These are phyloP conservation scores for Arthroderma uncinatum DNA, from an alignment of 2,329 filamentous ascomycete genomes.

Conservation along the genomic window DNA sequence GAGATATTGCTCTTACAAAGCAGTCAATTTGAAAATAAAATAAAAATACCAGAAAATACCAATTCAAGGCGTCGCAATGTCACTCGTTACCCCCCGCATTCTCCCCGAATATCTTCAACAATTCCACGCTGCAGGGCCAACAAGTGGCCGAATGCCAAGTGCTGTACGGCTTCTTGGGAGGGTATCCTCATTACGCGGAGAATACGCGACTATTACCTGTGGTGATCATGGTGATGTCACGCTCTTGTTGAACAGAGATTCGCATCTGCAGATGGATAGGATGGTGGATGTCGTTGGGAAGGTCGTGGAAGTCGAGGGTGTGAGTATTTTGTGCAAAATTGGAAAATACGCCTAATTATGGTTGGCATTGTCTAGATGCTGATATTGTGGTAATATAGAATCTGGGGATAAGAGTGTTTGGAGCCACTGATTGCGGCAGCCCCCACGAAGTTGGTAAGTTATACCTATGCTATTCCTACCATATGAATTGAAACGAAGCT, in stretches of 20 bases:
- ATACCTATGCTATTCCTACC: neutral
- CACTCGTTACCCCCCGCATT: constrained; percentile 68
- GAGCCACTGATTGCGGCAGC: constrained; percentile 34
- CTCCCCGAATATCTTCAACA: constrained; percentile 66
- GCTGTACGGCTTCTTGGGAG: constrained; percentile 80
- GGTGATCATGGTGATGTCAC: constrained; percentile 58
- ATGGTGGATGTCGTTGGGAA: constrained; percentile 39
- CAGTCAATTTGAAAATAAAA: neutral
- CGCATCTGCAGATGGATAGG: constrained; percentile 35
- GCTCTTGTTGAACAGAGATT: constrained; percentile 55
- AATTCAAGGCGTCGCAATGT: constrained; percentile 45
- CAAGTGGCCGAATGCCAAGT: constrained; percentile 34
- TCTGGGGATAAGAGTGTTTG: constrained; percentile 32
- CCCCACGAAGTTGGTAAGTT: constrained; percentile 30
- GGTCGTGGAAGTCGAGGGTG: constrained; percentile 33
- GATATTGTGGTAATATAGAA: constrained; percentile 19
- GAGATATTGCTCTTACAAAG: neutral
- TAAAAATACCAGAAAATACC: neutral
- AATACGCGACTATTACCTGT: constrained; percentile 68
- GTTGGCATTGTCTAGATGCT: neutral
- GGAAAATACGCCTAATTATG: no score
- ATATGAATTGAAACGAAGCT: neutral
- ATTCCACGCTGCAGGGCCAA: constrained; percentile 48
- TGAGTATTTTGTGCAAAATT: constrained; percentile 15
- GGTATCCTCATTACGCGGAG: constrained; percentile 70